These are phyloP conservation scores for Nymphaea colorata DNA, from an alignment of 164 flowering plant species.

Conservation along the genomic window DNA sequence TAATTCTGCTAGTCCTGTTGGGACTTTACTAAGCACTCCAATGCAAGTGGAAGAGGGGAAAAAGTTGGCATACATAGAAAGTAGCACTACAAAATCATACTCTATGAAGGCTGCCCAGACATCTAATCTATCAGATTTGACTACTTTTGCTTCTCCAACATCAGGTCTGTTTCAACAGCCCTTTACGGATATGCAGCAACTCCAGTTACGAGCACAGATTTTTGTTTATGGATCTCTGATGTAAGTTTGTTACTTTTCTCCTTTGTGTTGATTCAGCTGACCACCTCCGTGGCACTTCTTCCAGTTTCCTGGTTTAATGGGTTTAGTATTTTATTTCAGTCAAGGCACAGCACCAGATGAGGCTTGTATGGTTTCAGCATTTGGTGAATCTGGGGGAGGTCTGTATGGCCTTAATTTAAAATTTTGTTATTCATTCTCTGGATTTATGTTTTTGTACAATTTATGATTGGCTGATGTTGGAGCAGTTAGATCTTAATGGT, in stretches of 20 bases:
- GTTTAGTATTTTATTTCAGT: conserved; percentile 27
- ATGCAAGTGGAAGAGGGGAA: not conserved
- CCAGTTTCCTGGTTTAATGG: not conserved
- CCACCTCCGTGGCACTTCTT: not conserved
- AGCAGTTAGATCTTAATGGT: too few species aligned
- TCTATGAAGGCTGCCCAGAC: not conserved
- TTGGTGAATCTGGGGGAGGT: conserved; percentile 65
- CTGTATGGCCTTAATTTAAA: not conserved
- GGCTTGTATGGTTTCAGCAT: conserved; percentile 83
- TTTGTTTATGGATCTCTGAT: conserved; percentile 98
- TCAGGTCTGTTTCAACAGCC: not conserved
- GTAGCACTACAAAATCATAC: not conserved
- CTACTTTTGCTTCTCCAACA: not conserved
- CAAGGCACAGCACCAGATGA: conserved; percentile 89
- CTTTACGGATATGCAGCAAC: conserved; percentile 80
- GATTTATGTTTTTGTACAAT: not conserved
- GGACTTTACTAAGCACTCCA: not conserved
- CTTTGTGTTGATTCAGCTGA: not conserved
- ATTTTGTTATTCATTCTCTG: not conserved
- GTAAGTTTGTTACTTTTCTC: conserved; percentile 20
- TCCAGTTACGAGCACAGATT: conserved; percentile 96
- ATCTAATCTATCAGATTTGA: conserved; percentile 2
- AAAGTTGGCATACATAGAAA: not conserved
- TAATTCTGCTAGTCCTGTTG: not conserved
- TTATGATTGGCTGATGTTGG: not conserved